Evolutionary conservation across 129 eudicot species (phyloP), one percentile per base, ranked within the genome.

Genomic region (Centaurea solstitialis): DNA sequence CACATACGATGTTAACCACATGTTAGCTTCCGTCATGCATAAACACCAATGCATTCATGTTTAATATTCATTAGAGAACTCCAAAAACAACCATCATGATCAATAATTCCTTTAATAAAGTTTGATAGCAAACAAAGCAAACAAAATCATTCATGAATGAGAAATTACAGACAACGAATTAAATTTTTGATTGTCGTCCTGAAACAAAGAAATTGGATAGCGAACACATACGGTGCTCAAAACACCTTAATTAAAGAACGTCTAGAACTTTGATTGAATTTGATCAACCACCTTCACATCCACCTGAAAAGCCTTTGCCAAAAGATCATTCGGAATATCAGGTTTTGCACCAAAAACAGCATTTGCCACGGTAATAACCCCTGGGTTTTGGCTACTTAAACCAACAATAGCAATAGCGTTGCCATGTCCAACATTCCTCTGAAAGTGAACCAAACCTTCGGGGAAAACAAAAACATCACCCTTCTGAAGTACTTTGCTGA

Each of bases 391-490:
- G 82, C 86, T 83, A 41, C 87, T 83, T 21, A 83, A 50, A 15
- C 73, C 83, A 1, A 78, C 83, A 26, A 83, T 65, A 0, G 87
- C 83, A 9, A 78, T 73, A 26, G 87, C 79, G 26, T 11, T 33
- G 4, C n/a, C 41, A 47, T 47, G 5, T 45, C 87, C 87, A 4
- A 11, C 15, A 30, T 77, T 83, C 12, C 83, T 37, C 13, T 83
- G 87, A 65, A 70, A 83, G n/a, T 83, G 87, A 15, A 83, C 72
- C 6, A 83, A 68, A 15, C 82, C 78, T 50, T 53, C 71, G 0
- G 87, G 87, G 28, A 83, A 83, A 17, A 83, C 82, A 30, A 83
- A 83, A 26, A 83, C 83, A 30, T 83, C 87, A 23, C 87, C 87
- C 37, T 72, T 40, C 1, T 47, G 50, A 9, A 83, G 83, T 8